These are phyloP conservation scores for Sutorius australiensis DNA, from an alignment of 768 basidiomycete genomes.

Conservation along the genomic window DNA sequence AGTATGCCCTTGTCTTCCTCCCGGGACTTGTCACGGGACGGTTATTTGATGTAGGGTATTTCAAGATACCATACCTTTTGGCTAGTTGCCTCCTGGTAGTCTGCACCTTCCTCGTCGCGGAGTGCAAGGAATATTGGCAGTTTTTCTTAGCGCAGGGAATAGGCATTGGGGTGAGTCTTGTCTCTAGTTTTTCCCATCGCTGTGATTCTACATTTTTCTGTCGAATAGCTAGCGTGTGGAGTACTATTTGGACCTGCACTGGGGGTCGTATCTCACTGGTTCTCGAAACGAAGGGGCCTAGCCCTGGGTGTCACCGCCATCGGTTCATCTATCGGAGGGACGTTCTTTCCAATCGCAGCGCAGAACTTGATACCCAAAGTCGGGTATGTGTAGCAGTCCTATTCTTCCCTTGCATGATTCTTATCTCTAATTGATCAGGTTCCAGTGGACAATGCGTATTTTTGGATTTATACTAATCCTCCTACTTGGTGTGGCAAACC, in stretches of 20 bases:
- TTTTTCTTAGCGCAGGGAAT: slow-evolving; percentile 74
- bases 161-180: slow-evolving; percentile 51
- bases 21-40: slow-evolving; percentile 63
- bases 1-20: slow-evolving; percentile 63
- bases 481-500: slow-evolving; percentile 50
- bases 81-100: slow-evolving; percentile 50
- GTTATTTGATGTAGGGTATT: slow-evolving; percentile 70
- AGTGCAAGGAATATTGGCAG: slow-evolving; percentile 76
- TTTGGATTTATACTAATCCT: slow-evolving; percentile 59
- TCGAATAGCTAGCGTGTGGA: slow-evolving; percentile 40
- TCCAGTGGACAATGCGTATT: slow-evolving; percentile 73
- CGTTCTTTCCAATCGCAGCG: slow-evolving; percentile 58
- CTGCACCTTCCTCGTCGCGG: slow-evolving; percentile 61
- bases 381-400: slow-evolving; percentile 41
- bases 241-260: slow-evolving; percentile 60
- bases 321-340: slow-evolving; percentile 68
- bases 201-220: not conserved
- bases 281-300: slow-evolving; percentile 51
- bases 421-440: slow-evolving; percentile 39
- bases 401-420: not conserved
- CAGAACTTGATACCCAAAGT: slow-evolving; percentile 51
- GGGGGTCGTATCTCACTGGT: slow-evolving; percentile 69
- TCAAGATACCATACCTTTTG: slow-evolving; percentile 45
- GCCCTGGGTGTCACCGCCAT: slow-evolving; percentile 62
- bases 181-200: too few species aligned